Base-by-base conservation (phyloP, 1,139 yeast genomes). In the Blastobotrys apis region DNA sequence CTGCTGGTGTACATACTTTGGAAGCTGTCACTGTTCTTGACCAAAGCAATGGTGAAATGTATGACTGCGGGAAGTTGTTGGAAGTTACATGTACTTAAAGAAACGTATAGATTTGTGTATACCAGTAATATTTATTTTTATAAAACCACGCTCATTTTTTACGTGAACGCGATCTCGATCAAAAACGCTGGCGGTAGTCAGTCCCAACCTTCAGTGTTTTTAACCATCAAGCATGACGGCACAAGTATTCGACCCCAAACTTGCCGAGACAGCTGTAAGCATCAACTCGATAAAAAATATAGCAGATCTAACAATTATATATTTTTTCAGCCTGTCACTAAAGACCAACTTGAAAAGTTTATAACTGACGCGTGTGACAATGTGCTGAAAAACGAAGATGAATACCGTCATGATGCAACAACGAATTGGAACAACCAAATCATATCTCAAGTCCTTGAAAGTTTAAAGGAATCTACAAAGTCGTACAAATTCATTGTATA, bases 21-120 rank as follows among this genome's bases (percentile, higher is more conserved):
- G 80, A 77, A 47, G 90, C 87, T 1, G 71, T 83, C 15, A 75
- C 76, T 47, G 68, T 85, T 6, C 73, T 80, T 43, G 94, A 85
- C 57, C 67, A 79, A 9, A 60, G 61, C 32, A 73, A 80, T 22
- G 88, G 92, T 2, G 92, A 84, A 50, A 77, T 80, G 1, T 71
- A 81, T 52, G 90, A 81, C 51, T 81, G 85, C 58, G 90, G 88
- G 1, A 75, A 77, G 50, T 65, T 84, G 43, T 70, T 84, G 17
- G 90, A 84, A 55, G 84, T 85, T 1, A n/a, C n/a, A n/a, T n/a
- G 75, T 81, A 49, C 88, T 84, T 13, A 68, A 68, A 32, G 58
- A 56, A 37, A 27, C 25, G 23, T 39, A 36, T 21, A 19, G 12
- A 27, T 20, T n/a, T 9, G 4, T 19, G 6, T 23, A 6, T 23